Evolutionary conservation across 2,329 filamentous ascomycete species (phyloP).

Genomic region (Aspergillus pseudonomiae): DNA sequence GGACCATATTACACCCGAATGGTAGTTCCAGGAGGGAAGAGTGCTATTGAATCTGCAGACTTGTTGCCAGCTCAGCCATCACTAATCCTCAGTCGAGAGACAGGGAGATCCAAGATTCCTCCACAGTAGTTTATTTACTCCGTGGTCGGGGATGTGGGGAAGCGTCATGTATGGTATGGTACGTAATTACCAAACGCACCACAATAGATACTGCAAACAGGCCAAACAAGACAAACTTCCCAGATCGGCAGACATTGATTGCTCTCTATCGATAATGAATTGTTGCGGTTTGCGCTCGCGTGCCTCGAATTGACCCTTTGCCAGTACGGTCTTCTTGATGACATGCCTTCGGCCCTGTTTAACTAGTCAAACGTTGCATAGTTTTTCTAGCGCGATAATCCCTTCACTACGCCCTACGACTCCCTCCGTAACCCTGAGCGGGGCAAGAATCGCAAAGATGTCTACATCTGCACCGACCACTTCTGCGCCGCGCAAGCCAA

Average conservation of each 20-base stretch:
- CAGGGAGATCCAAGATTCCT: not conserved
- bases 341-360: constrained; percentile 1
- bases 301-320: not conserved
- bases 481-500: constrained; percentile 31
- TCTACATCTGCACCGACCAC: constrained; percentile 27
- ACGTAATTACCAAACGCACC: not conserved
- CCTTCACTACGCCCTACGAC: not conserved
- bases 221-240: constrained; percentile 20
- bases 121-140: not conserved
- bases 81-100: not conserved
- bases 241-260: not conserved
- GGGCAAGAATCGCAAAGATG: constrained; percentile 30
- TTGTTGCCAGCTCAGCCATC: not conserved
- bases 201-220: constrained; percentile 8
- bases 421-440: constrained; percentile 12
- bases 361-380: not conserved
- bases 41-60: not conserved
- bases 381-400: not conserved
- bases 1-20: not conserved
- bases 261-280: constrained; percentile 11
- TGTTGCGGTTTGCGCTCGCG: not conserved
- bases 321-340: constrained; percentile 14
- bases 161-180: constrained; percentile 6
- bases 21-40: not conserved
- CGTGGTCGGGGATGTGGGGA: not conserved